Evolutionary conservation across 345 rosid genomes (phyloP), one percentile per base, ranked within the genome.

Genomic region (Chamaenerion angustifolium): DNA sequence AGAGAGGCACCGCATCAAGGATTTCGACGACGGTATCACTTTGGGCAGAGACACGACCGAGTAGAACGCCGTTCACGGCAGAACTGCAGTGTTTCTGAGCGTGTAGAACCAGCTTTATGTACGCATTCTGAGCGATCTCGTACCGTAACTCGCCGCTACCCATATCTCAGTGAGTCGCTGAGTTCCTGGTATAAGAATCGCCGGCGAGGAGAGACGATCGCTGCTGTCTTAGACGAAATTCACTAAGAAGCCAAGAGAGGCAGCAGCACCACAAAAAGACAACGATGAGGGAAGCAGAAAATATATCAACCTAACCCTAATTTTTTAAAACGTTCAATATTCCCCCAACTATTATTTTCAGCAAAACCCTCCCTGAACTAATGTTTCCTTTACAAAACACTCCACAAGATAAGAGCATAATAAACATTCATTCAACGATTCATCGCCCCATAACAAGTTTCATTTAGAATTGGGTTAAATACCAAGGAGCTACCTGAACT

Each of bases 21-120:
- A 92, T 82, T 82, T 87, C 83, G 12, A 73, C 48, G 44, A 77
- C 52, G 49, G 64, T 61, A 46, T 71, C 74, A 48, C 64, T 66
- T 19, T 65, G 62, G 37, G 81, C 73, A 56, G 72, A 73, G 48
- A 71, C 48, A 45, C 82, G 60, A 21, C 98, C 96, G 54, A 92
- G 43, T 46, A 92, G 62, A 62, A 92, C 69, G 47, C 95, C 96
- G 70, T 92, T 83, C 79, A 87, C 96, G 53, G 98, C 85, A 64
- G 84, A 48, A 37, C 84, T 68, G 52, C 70, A 71, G 78, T 84
- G 90, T 63, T 80, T 89, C 18, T 81, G 69, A 12, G 96, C 75
- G 69, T 92, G 96, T 13, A 92, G 81, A 12, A 82, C 82, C 25
- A 87, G 76, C 71, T 87, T 87, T 45, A 92, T 77, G 78, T 84